Evolutionary conservation across 169 alveolate genomes (phyloP), one percentile per base, ranked within the genome.

Genomic region (Plasmodium knowlesi): DNA sequence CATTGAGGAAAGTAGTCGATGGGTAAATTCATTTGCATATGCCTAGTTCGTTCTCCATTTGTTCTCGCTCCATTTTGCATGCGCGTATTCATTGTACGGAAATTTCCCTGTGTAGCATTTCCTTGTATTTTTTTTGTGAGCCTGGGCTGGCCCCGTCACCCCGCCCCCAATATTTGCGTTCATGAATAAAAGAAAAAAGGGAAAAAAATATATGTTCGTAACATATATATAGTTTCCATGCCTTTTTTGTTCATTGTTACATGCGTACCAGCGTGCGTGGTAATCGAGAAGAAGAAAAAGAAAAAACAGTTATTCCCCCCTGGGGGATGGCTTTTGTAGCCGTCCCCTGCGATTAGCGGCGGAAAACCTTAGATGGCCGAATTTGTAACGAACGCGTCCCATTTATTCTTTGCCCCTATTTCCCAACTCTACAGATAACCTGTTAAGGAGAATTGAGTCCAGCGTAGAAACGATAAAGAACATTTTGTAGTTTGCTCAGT

Each of bases 381-480:
- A 50, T 50, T 50, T 19, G 61, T 16, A 50, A 50, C 25, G 12
- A 22, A 16, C 61, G 25, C 22, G 25, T 50, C 19, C 61, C 22
- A 50, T 3, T 50, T 83, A n/a, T 54, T 25, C 19, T 41, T 53
- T 16, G 43, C 43, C 28, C 43, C 28, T 34, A 5, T 61, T 19
- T 41, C 32, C 32, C 73, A 54, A 25, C 39, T 16, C 25, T 83
- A 28, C 46, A 86, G 93, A 86, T 74, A 86, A 86, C 80, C 82
- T 86, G 6, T 70, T 86, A 41, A 86, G 80, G 79, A 50, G 93
- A 50, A 86, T 86, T 46, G 93, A 86, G 71, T 86, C 93, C 61
- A 86, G 86, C 43, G 93, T 86, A 74, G 93, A 86, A 78, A 86
- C 93, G 22, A 86, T 86, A 74, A 86, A 76, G 85, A 61, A 86